Base-by-base conservation (phyloP, 2,329 filamentous ascomycete species). In the Cordyceps pruinosa region DNA sequence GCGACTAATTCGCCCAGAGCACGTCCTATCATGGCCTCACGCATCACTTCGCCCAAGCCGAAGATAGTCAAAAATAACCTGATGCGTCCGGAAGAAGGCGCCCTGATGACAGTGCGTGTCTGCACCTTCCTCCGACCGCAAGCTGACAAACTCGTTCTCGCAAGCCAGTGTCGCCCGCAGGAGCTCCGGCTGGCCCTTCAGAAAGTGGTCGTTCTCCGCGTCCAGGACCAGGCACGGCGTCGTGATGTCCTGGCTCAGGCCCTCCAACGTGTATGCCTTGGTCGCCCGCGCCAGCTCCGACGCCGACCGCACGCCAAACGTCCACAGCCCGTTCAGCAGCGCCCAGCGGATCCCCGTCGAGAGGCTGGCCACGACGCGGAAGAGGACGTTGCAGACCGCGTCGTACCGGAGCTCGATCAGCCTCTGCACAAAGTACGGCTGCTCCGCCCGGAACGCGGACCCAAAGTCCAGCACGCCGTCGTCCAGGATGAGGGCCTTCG, bases 401-500 rank as follows among this genome's bases (percentile, higher is more conserved):
- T 52, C 49, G 46, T 35, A 48, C 30, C n/a, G 9, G 2, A 8
- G 49, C 19, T 48, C 44, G 10, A 56, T 17, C 30, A 56, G 23
- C 15, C 32, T 17, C 44, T 37, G 44, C 10, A 37, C 32, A 6
- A 56, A 28, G 4, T 8, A 7, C 5, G 53, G 53, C 32, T 37
- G 28, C 23, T 48, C 5, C 15, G 41, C 32, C 5, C 41, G 55
- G 6, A 56, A 56, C 6, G 53, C 53, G 23, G 41, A 10, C 13
- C 41, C 53, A 35, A 56, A 56, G 23, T 48, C 44, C 12, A 47
- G 23, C 17, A 56, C 41, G 17, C 53, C 53, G 53, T 56, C 53
- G 32, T 56, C 44, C 12, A 56, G 44, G 44, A 56, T 48, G 2
- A 56, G 30, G 9, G 32, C 53, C 3, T 8, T 13, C 8, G 44